Percentiles rank a stretch among this genome's conserved stretches.
Evolutionary conservation across 257 asterid species (phyloP).

Genomic region (Solanum sejunctum): DNA sequence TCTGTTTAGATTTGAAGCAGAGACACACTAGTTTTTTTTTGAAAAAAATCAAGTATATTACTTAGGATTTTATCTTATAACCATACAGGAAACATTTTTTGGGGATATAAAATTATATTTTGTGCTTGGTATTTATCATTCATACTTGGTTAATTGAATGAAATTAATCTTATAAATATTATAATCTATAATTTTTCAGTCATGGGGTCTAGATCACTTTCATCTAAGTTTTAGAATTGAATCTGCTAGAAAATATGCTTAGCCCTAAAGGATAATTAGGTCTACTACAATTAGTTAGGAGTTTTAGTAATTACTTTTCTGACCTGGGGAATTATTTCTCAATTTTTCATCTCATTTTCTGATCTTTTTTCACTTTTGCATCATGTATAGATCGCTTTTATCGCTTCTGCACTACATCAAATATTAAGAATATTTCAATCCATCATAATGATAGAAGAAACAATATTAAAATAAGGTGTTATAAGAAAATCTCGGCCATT

Average conservation of each 20-base stretch:
- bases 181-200: neutral
- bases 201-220: neutral
- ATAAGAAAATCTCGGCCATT: too few species aligned
- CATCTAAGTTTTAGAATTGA: neutral
- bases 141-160: neutral
- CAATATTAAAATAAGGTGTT: too few species aligned
- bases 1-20: too few species aligned
- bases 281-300: neutral
- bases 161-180: neutral
- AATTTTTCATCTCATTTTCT: too few species aligned
- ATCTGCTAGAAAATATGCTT: too few species aligned
- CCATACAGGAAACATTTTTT: neutral
- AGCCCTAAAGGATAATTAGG: neutral
- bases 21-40: too few species aligned
- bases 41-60: too few species aligned
- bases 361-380: neutral
- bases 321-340: too few species aligned
- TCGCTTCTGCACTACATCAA: neutral
- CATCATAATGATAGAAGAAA: neutral
- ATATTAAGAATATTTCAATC: neutral
- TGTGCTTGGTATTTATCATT: neutral
- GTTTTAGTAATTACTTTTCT: neutral
- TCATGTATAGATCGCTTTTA: too few species aligned
- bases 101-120: neutral
- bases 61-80: neutral